These are phyloP conservation scores for Sordariomycetes sp. DNA, from an alignment of 2,329 filamentous ascomycete genomes.

Conservation along the genomic window DNA sequence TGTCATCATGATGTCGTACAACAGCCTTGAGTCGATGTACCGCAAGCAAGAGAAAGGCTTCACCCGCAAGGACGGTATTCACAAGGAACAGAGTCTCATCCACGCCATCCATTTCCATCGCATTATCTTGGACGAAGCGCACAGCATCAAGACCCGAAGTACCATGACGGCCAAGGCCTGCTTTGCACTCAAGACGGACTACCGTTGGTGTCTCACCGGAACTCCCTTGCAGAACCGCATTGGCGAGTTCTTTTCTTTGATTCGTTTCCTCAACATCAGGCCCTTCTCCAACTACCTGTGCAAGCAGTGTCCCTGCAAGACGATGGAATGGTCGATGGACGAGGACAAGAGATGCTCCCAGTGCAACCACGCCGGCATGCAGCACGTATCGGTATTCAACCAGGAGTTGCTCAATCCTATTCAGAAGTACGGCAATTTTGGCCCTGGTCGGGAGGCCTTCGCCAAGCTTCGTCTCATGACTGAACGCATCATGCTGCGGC, in stretches of 20 bases:
- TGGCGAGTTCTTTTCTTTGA: conserved; percentile 89
- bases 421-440: conserved; percentile 50
- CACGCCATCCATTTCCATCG: conserved; percentile 84
- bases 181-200: conserved; percentile 78
- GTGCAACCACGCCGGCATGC: conserved; percentile 42
- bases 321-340: conserved; percentile 75
- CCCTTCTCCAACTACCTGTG: conserved; percentile 94
- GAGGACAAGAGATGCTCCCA: conserved; percentile 59
- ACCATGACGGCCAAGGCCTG: conserved; percentile 93
- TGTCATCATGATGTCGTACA: conserved; percentile 97
- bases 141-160: conserved; percentile 85
- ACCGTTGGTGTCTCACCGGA: conserved; percentile 93
- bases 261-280: conserved; percentile 81
- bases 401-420: conserved; percentile 89
- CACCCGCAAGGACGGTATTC: conserved; percentile 66
- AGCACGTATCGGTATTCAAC: conserved; percentile 63
- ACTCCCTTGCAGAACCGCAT: conserved; percentile 96
- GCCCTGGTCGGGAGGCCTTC: conserved; percentile 61
- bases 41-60: conserved; percentile 90
- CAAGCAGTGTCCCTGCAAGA: conserved; percentile 72
- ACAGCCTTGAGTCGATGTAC: conserved; percentile 81
- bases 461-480: conserved; percentile 80
- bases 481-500: conserved; percentile 88
- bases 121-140: conserved; percentile 87
- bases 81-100: conserved; percentile 73